Evolutionary conservation across 2,329 filamentous ascomycete genomes (phyloP).

Genomic region (Penicillium fuscoglaucum): DNA sequence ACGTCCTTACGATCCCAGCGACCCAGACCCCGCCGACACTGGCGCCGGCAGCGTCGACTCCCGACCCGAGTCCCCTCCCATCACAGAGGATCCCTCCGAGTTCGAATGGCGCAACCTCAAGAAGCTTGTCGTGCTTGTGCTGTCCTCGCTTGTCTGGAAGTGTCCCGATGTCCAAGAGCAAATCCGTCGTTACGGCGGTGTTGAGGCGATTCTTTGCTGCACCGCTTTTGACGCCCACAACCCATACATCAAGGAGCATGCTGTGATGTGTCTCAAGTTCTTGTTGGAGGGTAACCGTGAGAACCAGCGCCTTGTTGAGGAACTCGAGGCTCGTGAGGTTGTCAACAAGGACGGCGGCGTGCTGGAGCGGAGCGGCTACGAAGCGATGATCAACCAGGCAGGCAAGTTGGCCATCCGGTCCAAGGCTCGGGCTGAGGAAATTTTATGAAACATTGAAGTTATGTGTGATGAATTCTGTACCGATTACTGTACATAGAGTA

Average conservation of each 20-base stretch:
- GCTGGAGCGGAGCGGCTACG: conserved; percentile 44
- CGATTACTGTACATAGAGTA: background rate
- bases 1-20: conserved; percentile 61
- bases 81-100: conserved; percentile 63
- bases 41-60: conserved; percentile 42
- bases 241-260: conserved; percentile 88
- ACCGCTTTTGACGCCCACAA: conserved; percentile 92
- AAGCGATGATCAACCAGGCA: conserved; percentile 45
- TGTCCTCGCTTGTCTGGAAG: conserved; percentile 86
- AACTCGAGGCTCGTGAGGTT: conserved; percentile 48
- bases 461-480: conserved; percentile 6
- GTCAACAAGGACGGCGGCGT: conserved; percentile 43
- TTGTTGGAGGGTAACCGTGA: conserved; percentile 53
- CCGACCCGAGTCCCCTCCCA: conserved; percentile 48
- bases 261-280: conserved; percentile 83
- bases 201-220: conserved; percentile 84
- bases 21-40: conserved; percentile 43
- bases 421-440: conserved; percentile 28
- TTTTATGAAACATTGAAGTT: conserved; percentile 8
- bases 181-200: conserved; percentile 79
- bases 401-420: conserved; percentile 45
- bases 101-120: conserved; percentile 83
- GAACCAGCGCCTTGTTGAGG: conserved; percentile 56
- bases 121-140: conserved; percentile 85
- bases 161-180: conserved; percentile 82